phyloP scores from a whole-genome alignment of 495 filamentous ascomycete species.

The Terfezia boudieri region DNA sequence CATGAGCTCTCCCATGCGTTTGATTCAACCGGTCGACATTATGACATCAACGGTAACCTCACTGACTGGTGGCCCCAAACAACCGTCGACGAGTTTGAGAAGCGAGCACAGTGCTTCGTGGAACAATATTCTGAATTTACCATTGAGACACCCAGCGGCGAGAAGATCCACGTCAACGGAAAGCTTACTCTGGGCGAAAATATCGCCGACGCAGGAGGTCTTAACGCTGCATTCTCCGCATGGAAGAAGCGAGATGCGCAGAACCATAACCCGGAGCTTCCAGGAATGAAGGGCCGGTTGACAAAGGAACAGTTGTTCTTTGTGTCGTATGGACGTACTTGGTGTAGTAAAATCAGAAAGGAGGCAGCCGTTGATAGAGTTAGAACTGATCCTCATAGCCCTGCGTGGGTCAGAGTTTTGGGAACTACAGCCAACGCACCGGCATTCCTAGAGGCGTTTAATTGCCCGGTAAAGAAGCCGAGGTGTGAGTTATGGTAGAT shows the following conservation, averaged over 20 bases:
- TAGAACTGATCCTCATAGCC: constrained; percentile 43
- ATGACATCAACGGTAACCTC: constrained; percentile 42
- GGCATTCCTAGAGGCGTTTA: constrained; percentile 44
- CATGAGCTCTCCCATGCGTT: constrained; percentile 60
- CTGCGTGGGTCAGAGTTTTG: constrained; percentile 35
- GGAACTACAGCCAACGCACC: constrained; percentile 44
- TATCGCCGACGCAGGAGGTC: constrained; percentile 51
- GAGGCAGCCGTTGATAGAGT: constrained; percentile 33
- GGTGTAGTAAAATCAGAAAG: constrained; percentile 42
- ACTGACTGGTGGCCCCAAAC: constrained; percentile 49
- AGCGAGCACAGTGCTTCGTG: constrained; percentile 46
- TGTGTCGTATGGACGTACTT: constrained; percentile 40
- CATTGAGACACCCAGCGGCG: constrained; percentile 30
- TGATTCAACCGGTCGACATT: constrained; percentile 44
- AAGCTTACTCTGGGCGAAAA: constrained; percentile 49
- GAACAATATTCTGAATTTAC: constrained; percentile 45
- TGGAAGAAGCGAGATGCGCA: constrained; percentile 35
- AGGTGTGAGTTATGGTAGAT: constrained; percentile 45
- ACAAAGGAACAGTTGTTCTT: constrained; percentile 56
- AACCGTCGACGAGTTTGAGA: constrained; percentile 37
- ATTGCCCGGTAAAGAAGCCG: constrained; percentile 39
- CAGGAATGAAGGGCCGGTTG: constrained; percentile 36
- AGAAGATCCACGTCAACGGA: constrained; percentile 44
- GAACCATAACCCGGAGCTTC: constrained; percentile 34
- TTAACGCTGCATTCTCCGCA: constrained; percentile 40